Evolutionary conservation across 1,284 basidiomycete genomes (phyloP).

Genomic region (Melampsora abietis-canadensis): DNA sequence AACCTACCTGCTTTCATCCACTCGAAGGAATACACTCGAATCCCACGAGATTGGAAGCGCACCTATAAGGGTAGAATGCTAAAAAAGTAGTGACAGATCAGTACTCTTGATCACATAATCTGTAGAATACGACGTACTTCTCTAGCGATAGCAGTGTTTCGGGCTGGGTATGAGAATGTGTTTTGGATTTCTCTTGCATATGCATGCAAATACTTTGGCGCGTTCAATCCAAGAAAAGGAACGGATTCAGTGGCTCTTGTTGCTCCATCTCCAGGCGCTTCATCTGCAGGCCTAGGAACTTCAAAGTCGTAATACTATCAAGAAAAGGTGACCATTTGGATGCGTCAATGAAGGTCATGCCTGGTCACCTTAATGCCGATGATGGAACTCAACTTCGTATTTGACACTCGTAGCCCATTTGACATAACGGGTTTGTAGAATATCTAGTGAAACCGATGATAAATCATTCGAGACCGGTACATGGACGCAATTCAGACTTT

Average conservation of each 20-base stretch:
- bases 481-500: neutral
- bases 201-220: neutral
- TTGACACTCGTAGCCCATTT: neutral
- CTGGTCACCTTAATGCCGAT: too few relatives aligned
- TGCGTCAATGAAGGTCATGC: too few relatives aligned
- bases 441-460: neutral
- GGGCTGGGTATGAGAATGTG: neutral
- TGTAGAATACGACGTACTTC: neutral
- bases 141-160: neutral
- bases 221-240: neutral
- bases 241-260: too few relatives aligned
- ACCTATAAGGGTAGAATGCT: conserved; percentile 11
- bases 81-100: neutral
- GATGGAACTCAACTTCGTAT: neutral
- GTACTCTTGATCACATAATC: neutral
- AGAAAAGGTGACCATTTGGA: neutral
- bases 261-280: neutral
- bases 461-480: conserved; percentile 31
- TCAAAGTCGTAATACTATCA: conserved; percentile 9
- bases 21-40: conserved; percentile 33
- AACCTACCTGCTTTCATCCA: conserved; percentile 28
- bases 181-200: conserved; percentile 5
- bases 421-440: neutral
- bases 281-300: neutral
- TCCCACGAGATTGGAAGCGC: conserved; percentile 33